Evolutionary conservation across 164 flowering plant genomes (phyloP).

Genomic region (Paratinospora sagittata): DNA sequence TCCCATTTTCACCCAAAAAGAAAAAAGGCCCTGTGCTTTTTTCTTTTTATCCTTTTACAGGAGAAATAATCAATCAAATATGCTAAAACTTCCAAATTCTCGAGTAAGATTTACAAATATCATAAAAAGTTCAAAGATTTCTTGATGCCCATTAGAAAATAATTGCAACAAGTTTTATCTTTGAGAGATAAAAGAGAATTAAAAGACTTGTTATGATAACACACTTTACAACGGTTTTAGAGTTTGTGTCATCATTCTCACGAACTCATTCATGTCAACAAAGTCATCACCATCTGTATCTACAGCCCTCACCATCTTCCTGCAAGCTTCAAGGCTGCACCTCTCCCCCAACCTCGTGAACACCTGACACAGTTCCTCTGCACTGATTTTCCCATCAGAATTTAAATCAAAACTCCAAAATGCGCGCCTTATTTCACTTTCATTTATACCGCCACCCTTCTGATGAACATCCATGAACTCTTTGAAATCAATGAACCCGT

Average conservation of each 20-base stretch:
- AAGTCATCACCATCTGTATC: conserved; percentile 70
- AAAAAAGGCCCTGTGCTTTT: too few species aligned
- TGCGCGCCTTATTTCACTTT: conserved; percentile 53
- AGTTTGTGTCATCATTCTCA: conserved; percentile 68
- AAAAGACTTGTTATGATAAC: neutral
- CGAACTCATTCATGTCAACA: conserved; percentile 69
- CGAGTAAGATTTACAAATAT: too few species aligned
- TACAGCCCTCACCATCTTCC: conserved; percentile 53
- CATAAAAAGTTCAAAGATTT: neutral
- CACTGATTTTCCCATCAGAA: conserved; percentile 68
- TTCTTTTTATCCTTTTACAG: too few species aligned
- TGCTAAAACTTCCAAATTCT: too few species aligned
- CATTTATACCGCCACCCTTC: conserved; percentile 49
- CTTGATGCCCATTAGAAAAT: neutral
- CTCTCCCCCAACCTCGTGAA: conserved; percentile 56
- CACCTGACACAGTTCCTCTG: conserved; percentile 52
- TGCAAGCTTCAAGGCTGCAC: conserved; percentile 57
- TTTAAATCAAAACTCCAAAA: conserved; percentile 60
- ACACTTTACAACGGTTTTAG: conserved; percentile 17
- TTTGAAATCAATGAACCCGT: conserved; percentile 67
- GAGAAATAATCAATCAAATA: too few species aligned
- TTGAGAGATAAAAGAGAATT: too few species aligned
- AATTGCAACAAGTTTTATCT: neutral
- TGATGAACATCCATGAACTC: conserved; percentile 71
- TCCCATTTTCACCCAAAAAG: too few species aligned